Conservation (phyloP, 306 rosid species). For the Cicer judaicum region DNA sequence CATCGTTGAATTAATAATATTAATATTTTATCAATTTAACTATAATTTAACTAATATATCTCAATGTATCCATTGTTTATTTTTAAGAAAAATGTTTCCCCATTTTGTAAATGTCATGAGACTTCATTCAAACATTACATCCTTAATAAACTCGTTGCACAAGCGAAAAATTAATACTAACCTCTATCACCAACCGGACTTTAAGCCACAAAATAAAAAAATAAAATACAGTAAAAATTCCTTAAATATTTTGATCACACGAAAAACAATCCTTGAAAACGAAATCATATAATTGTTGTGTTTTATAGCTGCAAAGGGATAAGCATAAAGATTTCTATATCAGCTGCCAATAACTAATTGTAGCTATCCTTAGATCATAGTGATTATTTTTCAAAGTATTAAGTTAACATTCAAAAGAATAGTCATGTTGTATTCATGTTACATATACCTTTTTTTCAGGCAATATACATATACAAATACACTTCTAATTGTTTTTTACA, state of each 20-base stretch:
- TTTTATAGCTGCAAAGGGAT: conserved; percentile 30
- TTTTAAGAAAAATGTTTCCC: no score
- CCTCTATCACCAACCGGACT: conserved; percentile 23
- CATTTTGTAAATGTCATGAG: neutral
- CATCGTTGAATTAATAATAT: no score
- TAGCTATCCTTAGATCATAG: neutral
- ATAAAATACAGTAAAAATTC: neutral
- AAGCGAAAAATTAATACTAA: conserved; percentile 3
- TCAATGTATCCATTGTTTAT: no score
- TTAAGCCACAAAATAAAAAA: conserved; percentile 13
- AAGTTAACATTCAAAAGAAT: neutral
- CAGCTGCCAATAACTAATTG: conserved; percentile 15
- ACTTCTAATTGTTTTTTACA: no score
- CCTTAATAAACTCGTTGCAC: conserved; percentile 23
- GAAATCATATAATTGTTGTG: neutral
- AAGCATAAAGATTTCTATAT: conserved; percentile 34
- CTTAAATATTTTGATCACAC: neutral
- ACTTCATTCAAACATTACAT: neutral
- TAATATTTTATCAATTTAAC: no score
- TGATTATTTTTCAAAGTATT: neutral
- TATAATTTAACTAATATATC: no score
- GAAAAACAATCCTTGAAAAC: conserved; percentile 30
- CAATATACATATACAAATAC: no score
- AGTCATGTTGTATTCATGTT: neutral
- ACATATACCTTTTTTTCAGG: no score